Percentiles rank a stretch among this genome's conserved stretches.
Conservation (phyloP, 1,139 yeast genomes). For the Hyphopichia fennica region DNA sequence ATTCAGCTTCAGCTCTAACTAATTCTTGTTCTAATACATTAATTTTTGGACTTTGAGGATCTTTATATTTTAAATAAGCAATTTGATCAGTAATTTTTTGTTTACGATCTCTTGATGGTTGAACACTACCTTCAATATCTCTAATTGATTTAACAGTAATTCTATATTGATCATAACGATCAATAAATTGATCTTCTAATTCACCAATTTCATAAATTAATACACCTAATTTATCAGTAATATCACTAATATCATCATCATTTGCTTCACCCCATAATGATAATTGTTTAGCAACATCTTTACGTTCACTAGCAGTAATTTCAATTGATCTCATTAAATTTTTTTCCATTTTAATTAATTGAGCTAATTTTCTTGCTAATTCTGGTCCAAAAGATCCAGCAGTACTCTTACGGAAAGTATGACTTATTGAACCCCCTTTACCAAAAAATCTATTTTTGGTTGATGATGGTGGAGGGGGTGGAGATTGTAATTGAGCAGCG, state of each 20-base stretch:
- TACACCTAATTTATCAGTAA: conserved; percentile 85
- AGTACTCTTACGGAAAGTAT: conserved; percentile 64
- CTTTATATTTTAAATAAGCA: conserved; percentile 80
- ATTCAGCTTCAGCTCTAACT: conserved; percentile 89
- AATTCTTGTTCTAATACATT: conserved; percentile 82
- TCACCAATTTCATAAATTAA: conserved; percentile 81
- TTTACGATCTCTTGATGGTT: conserved; percentile 85
- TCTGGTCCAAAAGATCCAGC: conserved; percentile 82
- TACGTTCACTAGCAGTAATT: conserved; percentile 74
- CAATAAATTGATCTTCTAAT: conserved; percentile 84
- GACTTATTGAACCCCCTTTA: conserved; percentile 59
- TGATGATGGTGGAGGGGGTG: conserved; percentile 77
- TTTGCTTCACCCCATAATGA: conserved; percentile 84
- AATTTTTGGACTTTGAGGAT: conserved; percentile 80
- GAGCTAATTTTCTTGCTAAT: conserved; percentile 72
- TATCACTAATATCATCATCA: conserved; percentile 82
- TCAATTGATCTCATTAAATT: conserved; percentile 79
- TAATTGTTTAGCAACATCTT: conserved; percentile 81
- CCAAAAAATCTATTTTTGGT: conserved; percentile 73
- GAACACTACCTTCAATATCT: conserved; percentile 84
- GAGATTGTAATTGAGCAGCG: conserved; percentile 76
- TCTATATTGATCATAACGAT: conserved; percentile 84
- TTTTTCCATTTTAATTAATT: conserved; percentile 79
- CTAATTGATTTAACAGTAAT: conserved; percentile 76
- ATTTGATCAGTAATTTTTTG: conserved; percentile 83